Conservation (phyloP, 495 filamentous ascomycete genomes). For the Opeltia flavorubescens region DNA sequence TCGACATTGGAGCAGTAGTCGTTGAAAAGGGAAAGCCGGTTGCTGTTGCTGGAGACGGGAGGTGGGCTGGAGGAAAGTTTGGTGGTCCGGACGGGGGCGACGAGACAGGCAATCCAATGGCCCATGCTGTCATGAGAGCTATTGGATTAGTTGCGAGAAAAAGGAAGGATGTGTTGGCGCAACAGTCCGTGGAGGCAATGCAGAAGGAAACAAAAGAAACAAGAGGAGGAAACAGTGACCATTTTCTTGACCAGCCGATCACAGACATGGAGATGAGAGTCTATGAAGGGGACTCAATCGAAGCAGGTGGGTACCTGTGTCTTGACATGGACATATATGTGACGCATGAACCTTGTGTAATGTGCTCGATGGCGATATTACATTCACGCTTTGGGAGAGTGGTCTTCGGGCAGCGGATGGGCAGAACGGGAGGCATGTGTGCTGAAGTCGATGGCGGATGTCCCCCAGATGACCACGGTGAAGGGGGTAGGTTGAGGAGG, state of each 20-base stretch:
- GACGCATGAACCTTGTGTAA: slow-evolving; percentile 88
- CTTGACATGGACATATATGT: slow-evolving; percentile 80
- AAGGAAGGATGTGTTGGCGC: slow-evolving; percentile 14
- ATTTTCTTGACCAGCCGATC: slow-evolving; percentile 18
- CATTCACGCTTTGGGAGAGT: slow-evolving; percentile 78
- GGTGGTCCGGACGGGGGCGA: slow-evolving; percentile 22
- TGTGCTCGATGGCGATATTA: slow-evolving; percentile 91
- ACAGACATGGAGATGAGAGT: slow-evolving; percentile 22
- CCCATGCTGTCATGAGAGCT: slow-evolving; percentile 74
- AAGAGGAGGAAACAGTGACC: neutral
- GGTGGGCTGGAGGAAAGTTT: slow-evolving; percentile 29
- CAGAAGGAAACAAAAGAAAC: neutral
- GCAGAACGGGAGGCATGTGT: slow-evolving; percentile 41
- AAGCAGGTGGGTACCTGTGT: slow-evolving; percentile 73
- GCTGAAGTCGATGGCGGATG: slow-evolving; percentile 10
- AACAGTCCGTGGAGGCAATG: neutral
- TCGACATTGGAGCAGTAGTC: slow-evolving; percentile 67
- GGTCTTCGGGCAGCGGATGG: slow-evolving; percentile 55
- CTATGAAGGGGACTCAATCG: slow-evolving; percentile 15
- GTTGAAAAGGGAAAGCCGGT: slow-evolving; percentile 40
- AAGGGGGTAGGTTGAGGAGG: slow-evolving; percentile 11
- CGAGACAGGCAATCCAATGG: slow-evolving; percentile 54
- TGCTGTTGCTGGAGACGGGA: slow-evolving; percentile 64
- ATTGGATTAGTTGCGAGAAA: slow-evolving; percentile 71
- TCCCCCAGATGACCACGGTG: slow-evolving; percentile 2